A percentile compares a stretch with the other conserved stretches of the same genome.
Conservation (phyloP, 2,329 filamentous ascomycete genomes). For the Pseudofabraea citricarpa region DNA sequence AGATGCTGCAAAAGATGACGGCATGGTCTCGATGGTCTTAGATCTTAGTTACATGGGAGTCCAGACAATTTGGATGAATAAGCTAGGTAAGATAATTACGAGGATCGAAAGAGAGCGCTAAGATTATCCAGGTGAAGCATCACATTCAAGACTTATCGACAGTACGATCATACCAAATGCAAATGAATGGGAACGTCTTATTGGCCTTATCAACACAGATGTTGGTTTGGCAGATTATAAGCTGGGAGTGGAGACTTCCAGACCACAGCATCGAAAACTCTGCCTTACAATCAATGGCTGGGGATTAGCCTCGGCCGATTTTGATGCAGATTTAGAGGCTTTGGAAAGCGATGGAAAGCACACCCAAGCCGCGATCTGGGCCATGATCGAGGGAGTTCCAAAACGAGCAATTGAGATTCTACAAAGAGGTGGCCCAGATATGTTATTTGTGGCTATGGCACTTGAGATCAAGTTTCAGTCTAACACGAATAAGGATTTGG, state of each 20-base stretch:
- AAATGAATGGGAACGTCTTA: constrained; percentile 53
- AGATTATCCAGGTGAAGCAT: constrained; percentile 38
- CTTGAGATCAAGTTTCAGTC: constrained; percentile 57
- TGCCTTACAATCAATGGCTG: constrained; percentile 72
- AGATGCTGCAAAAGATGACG: constrained; percentile 56
- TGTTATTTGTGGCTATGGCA: constrained; percentile 64
- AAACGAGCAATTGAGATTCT: constrained; percentile 66
- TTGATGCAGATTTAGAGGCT: constrained; percentile 38
- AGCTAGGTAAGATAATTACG: constrained; percentile 47
- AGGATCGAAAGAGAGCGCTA: background rate
- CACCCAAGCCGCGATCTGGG: constrained; percentile 72
- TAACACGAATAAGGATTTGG: constrained; percentile 31
- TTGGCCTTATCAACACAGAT: constrained; percentile 60
- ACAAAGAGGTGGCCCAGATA: constrained; percentile 61
- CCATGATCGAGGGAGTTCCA: constrained; percentile 68
- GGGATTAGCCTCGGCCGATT: constrained; percentile 50
- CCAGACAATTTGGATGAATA: constrained; percentile 65
- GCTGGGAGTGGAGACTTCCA: constrained; percentile 53
- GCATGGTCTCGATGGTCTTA: constrained; percentile 64
- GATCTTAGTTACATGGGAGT: constrained; percentile 76
- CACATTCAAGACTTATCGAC: constrained; percentile 42
- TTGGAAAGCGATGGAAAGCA: constrained; percentile 46
- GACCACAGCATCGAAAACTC: constrained; percentile 66
- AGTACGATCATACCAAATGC: constrained; percentile 38
- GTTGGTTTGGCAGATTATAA: constrained; percentile 58